These are phyloP conservation scores for Chaetomiaceae sp. DNA, from an alignment of 2,329 filamentous ascomycete genomes.

Conservation along the genomic window DNA sequence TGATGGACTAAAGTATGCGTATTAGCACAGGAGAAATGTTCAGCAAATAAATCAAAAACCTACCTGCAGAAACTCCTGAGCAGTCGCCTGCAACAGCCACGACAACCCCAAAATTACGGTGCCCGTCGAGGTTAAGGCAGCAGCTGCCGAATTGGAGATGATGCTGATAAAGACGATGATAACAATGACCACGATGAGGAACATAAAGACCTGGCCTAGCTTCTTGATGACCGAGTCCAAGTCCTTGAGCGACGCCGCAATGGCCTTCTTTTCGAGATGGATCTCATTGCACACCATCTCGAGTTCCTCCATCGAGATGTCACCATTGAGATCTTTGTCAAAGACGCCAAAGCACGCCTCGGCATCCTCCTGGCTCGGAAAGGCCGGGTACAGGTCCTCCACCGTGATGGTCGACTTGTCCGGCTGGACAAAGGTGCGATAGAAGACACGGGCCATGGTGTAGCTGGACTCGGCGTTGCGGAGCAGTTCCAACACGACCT, in stretches of 20 bases:
- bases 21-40: no score
- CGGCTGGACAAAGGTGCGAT: conserved; percentile 75
- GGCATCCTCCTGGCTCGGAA: conserved; percentile 78
- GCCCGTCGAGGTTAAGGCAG: conserved; percentile 83
- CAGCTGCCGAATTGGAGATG: conserved; percentile 84
- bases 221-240: conserved; percentile 89
- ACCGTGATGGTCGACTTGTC: conserved; percentile 71
- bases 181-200: conserved; percentile 76
- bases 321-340: conserved; percentile 93
- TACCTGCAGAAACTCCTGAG: conserved; percentile 76
- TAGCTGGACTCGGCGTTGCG: conserved; percentile 70
- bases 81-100: conserved; percentile 89
- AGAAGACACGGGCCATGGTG: conserved; percentile 80
- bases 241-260: conserved; percentile 91
- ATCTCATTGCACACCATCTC: conserved; percentile 93
- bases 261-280: conserved; percentile 89
- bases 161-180: conserved; percentile 84
- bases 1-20: no score
- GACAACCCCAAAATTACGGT: conserved; percentile 83
- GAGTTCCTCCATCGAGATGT: conserved; percentile 92
- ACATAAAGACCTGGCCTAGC: conserved; percentile 82
- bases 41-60: neutral
- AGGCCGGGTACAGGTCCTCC: conserved; percentile 74
- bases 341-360: conserved; percentile 88
- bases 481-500: conserved; percentile 77